Evolutionary conservation across 148 eudicot genomes (phyloP).

Genomic region (Amaranthus palmeri): DNA sequence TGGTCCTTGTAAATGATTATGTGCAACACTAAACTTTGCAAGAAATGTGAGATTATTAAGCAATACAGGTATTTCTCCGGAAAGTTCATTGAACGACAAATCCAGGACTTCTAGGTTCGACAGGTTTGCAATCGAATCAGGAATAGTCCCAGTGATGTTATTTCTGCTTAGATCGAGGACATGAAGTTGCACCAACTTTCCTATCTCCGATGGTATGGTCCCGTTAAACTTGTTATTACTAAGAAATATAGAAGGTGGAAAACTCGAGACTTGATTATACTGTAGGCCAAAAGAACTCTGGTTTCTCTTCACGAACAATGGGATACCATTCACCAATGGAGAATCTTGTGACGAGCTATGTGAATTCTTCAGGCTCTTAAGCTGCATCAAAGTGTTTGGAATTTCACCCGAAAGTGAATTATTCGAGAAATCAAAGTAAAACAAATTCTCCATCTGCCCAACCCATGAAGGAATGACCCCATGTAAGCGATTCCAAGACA

Average conservation of each 20-base stretch:
- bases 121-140: constrained; percentile 66
- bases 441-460: constrained; percentile 66
- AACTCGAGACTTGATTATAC: constrained; percentile 79
- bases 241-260: constrained; percentile 72
- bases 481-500: constrained; percentile 75
- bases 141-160: constrained; percentile 62
- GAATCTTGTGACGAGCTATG: constrained; percentile 33
- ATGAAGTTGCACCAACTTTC: constrained; percentile 67
- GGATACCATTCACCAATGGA: constrained; percentile 45
- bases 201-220: constrained; percentile 57
- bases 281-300: constrained; percentile 62
- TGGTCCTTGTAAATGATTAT: constrained; percentile 60
- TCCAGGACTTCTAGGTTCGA: constrained; percentile 66
- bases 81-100: constrained; percentile 59
- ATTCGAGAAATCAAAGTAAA: constrained; percentile 79
- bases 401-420: constrained; percentile 74
- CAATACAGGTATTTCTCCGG: constrained; percentile 67
- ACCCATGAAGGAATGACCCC: constrained; percentile 76
- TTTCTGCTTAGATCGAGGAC: constrained; percentile 80
- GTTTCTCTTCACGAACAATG: constrained; percentile 77
- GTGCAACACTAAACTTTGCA: constrained; percentile 71
- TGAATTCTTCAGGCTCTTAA: constrained; percentile 48
- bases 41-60: constrained; percentile 70
- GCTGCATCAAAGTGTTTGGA: constrained; percentile 54
- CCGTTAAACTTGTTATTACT: constrained; percentile 66